Percentiles rank a stretch among this genome's conserved stretches.
phyloP scores from a whole-genome alignment of 331 rosid species.

The Prunus yedoensis region DNA sequence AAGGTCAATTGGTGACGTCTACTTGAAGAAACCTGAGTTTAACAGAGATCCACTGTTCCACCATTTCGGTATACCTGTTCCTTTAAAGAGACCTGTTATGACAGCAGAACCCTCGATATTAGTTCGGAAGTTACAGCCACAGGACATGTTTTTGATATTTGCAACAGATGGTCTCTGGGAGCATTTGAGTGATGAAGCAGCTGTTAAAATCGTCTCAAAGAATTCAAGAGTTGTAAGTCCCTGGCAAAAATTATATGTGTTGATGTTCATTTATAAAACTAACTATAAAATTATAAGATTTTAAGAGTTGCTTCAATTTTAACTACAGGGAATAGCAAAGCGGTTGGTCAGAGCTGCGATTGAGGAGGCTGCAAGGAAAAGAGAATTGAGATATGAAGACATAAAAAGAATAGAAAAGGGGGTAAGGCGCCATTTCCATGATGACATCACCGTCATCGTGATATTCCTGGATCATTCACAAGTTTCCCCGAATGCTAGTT shows the following conservation, averaged over 20 bases:
- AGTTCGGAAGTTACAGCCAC: constrained; percentile 43
- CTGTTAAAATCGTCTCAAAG: constrained; percentile 55
- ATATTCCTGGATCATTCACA: constrained; percentile 61
- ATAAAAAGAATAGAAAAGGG: constrained; percentile 60
- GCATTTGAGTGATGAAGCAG: constrained; percentile 69
- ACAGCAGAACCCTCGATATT: constrained; percentile 75
- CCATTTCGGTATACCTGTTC: constrained; percentile 50
- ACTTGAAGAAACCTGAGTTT: constrained; percentile 74
- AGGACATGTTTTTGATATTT: constrained; percentile 70
- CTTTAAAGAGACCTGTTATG: constrained; percentile 67
- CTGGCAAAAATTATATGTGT: background rate
- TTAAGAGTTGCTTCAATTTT: constrained; percentile 9
- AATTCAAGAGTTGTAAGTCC: constrained; percentile 65
- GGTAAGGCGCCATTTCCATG: constrained; percentile 67
- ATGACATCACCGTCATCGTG: constrained; percentile 77
- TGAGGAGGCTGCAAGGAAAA: constrained; percentile 69
- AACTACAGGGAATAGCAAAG: constrained; percentile 71
- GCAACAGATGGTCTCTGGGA: constrained; percentile 93
- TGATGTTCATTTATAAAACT: no score
- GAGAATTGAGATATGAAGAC: constrained; percentile 61
- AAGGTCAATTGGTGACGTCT: constrained; percentile 86
- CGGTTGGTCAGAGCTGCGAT: constrained; percentile 73
- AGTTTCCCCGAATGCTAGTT: constrained; percentile 21
- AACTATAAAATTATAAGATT: background rate
- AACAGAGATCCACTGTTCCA: constrained; percentile 59